Evolutionary conservation across 257 asterid species (phyloP).

Genomic region (Jacaranda copaia): DNA sequence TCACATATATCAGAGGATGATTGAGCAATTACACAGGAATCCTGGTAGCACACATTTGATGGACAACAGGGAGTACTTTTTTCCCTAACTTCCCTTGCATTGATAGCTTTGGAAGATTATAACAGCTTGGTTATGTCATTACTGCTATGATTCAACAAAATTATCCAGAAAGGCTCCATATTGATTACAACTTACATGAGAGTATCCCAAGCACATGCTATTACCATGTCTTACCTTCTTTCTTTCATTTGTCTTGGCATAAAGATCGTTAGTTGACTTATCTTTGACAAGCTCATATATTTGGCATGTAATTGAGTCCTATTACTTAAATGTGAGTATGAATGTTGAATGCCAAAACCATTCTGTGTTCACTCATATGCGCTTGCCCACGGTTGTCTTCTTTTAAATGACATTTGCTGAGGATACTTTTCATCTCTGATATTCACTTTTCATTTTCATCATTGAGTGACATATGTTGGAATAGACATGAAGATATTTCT

Average conservation of each 20-base stretch:
- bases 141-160: neutral
- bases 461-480: conserved; percentile 12
- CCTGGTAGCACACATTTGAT: neutral
- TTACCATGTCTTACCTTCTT: conserved; percentile 1
- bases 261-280: conserved; percentile 4
- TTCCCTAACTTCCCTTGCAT: conserved; percentile 6
- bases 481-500: conserved; percentile 17
- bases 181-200: neutral
- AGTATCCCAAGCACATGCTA: neutral
- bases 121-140: neutral
- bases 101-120: neutral
- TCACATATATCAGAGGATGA: neutral
- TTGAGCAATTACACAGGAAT: neutral
- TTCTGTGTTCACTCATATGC: conserved; percentile 12
- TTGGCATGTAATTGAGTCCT: neutral
- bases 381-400: neutral
- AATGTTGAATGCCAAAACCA: conserved; percentile 15
- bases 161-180: neutral
- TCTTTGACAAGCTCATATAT: neutral
- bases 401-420: conserved; percentile 11
- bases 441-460: conserved; percentile 24
- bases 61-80: neutral
- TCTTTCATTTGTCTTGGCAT: neutral
- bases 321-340: no score
- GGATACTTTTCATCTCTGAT: conserved; percentile 1